phyloP scores from a whole-genome alignment of 192 early-diverging fungal species.

The Backusella circina region DNA sequence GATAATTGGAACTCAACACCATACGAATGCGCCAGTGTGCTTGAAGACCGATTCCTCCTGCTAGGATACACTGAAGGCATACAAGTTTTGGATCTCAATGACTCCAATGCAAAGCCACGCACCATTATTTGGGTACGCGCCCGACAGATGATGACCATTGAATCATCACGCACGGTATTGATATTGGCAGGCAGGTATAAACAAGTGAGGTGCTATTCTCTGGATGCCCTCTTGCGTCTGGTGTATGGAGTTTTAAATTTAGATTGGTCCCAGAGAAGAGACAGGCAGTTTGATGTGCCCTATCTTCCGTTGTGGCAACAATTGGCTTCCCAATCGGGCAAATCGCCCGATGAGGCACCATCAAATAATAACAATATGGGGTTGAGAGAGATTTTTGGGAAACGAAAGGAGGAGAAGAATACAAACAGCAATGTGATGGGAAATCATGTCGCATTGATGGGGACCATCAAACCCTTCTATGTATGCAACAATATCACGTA shows the following conservation, averaged over 20 bases:
- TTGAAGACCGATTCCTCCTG: slow-evolving; percentile 30
- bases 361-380: background rate
- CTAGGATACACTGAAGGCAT: slow-evolving; percentile 22
- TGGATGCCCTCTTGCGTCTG: slow-evolving; percentile 11
- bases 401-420: background rate
- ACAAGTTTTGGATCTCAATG: slow-evolving; percentile 19
- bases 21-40: slow-evolving; percentile 22
- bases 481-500: background rate
- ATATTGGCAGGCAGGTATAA: slow-evolving; percentile 17
- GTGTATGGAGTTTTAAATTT: slow-evolving; percentile 16
- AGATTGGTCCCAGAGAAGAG: slow-evolving; percentile 7
- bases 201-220: slow-evolving; percentile 33
- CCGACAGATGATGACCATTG: slow-evolving; percentile 13
- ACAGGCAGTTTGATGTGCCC: slow-evolving; percentile 5
- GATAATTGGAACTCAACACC: background rate
- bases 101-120: background rate
- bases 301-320: slow-evolving; percentile 1
- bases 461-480: background rate
- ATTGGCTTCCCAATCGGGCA: background rate
- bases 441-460: background rate
- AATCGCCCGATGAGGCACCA: background rate
- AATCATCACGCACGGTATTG: slow-evolving; percentile 16
- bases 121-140: slow-evolving; percentile 16
- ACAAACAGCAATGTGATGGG: background rate
- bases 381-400: background rate